phyloP scores from a whole-genome alignment of 106 monocot species.

The Phalaenopsis equestris region DNA sequence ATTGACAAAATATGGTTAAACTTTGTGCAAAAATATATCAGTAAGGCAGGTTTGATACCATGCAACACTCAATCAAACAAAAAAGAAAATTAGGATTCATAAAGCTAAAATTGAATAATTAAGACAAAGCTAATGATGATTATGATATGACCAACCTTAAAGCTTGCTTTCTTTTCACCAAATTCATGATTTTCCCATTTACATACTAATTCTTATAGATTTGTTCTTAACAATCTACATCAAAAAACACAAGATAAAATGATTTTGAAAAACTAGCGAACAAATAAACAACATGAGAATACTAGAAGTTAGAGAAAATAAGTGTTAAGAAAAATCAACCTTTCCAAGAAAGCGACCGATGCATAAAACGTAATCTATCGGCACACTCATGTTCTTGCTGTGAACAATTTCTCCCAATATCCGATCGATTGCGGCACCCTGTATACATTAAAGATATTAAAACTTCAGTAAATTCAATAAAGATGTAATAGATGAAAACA shows the following conservation, averaged over 20 bases:
- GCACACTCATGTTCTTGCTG: slow-evolving; percentile 85
- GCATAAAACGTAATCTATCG: slow-evolving; percentile 95
- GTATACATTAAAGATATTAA: slow-evolving; percentile 9
- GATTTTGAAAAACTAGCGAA: too few species aligned
- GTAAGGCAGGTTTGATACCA: neutral
- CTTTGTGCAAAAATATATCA: too few species aligned
- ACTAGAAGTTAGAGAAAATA: neutral
- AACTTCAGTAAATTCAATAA: neutral
- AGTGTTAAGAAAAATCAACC: slow-evolving; percentile 27
- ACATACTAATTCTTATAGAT: too few species aligned
- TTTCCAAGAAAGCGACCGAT: slow-evolving; percentile 95
- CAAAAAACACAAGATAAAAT: too few species aligned
- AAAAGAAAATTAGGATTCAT: neutral
- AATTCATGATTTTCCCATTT: neutral
- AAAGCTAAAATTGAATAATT: neutral
- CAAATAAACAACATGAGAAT: neutral
- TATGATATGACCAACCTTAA: neutral
- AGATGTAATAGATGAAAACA: neutral
- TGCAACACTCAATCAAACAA: neutral
- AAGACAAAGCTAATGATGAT: neutral
- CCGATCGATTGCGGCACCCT: slow-evolving; percentile 98
- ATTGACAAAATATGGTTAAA: too few species aligned
- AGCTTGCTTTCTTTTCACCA: neutral
- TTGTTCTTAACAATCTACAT: too few species aligned
- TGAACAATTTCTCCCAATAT: slow-evolving; percentile 96